phyloP scores from a whole-genome alignment of 352 stramenopile genomes.

The Peronospora farinosa region DNA sequence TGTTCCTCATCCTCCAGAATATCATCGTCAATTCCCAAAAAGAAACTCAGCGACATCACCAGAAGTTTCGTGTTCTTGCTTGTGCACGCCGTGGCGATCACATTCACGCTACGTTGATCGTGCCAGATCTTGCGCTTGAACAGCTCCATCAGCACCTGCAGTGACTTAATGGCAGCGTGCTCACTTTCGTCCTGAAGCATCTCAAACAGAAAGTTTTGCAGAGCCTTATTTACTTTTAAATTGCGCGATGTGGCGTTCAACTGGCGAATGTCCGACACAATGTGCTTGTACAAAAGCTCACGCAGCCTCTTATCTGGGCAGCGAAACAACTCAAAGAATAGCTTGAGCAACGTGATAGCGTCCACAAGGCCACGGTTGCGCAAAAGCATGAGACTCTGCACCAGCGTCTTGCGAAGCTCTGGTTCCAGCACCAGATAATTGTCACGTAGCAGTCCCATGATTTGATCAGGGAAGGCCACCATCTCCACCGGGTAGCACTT shows the following conservation, averaged over 20 bases:
- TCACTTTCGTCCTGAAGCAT: slow-evolving; percentile 90
- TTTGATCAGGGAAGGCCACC: slow-evolving; percentile 80
- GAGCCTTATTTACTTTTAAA: slow-evolving; percentile 91
- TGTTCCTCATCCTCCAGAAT: slow-evolving; percentile 95
- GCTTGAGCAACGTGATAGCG: slow-evolving; percentile 89
- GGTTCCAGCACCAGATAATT: slow-evolving; percentile 87
- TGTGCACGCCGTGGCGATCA: slow-evolving; percentile 90
- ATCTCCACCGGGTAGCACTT: slow-evolving; percentile 87
- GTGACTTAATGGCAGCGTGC: slow-evolving; percentile 79
- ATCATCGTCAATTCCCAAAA: slow-evolving; percentile 96
- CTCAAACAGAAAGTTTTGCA: slow-evolving; percentile 94
- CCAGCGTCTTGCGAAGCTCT: slow-evolving; percentile 91
- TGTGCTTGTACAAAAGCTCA: slow-evolving; percentile 92
- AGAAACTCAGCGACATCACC: slow-evolving; percentile 94
- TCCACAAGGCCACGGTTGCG: slow-evolving; percentile 91
- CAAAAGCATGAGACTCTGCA: slow-evolving; percentile 94
- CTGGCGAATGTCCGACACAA: slow-evolving; percentile 91
- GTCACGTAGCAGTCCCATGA: slow-evolving; percentile 90
- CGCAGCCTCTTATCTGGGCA: slow-evolving; percentile 94
- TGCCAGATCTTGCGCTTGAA: slow-evolving; percentile 97
- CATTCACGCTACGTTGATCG: slow-evolving; percentile 94
- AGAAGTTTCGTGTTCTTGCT: slow-evolving; percentile 84
- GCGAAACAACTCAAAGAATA: slow-evolving; percentile 96
- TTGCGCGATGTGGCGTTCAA: slow-evolving; percentile 89
- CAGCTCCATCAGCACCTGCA: slow-evolving; percentile 92